Conservation (phyloP, 495 filamentous ascomycete species). For the Hyaloscypha hepaticicola region DNA sequence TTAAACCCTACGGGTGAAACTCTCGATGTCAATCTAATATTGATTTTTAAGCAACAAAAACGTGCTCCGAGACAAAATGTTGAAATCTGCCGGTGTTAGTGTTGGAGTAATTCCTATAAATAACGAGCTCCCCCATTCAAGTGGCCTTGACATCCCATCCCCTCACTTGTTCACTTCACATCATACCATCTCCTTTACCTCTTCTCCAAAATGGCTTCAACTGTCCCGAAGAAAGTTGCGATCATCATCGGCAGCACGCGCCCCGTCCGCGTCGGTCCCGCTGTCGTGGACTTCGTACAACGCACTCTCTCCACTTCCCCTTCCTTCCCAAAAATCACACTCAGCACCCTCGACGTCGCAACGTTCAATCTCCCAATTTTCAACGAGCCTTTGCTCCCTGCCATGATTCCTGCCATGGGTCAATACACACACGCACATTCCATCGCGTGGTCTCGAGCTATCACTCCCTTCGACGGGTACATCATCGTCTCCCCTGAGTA, state of each 20-base stretch:
- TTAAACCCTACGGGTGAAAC: too few relatives aligned
- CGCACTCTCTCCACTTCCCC: slow-evolving; percentile 10
- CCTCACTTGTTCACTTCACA: too few relatives aligned
- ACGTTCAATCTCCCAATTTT: slow-evolving; percentile 54
- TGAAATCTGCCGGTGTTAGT: too few relatives aligned
- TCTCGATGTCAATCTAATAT: too few relatives aligned
- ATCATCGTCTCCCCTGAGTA: slow-evolving; percentile 53
- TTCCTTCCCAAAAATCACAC: background rate
- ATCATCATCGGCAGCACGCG: slow-evolving; percentile 45
- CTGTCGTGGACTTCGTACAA: slow-evolving; percentile 40
- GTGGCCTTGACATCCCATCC: too few relatives aligned
- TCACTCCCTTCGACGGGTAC: slow-evolving; percentile 49
- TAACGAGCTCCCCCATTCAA: too few relatives aligned
- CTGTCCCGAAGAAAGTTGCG: slow-evolving; percentile 29
- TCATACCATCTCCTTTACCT: too few relatives aligned
- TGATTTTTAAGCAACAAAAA: too few relatives aligned
- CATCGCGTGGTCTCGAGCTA: slow-evolving; percentile 46
- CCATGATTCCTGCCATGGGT: slow-evolving; percentile 42
- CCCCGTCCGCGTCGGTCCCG: slow-evolving; percentile 36
- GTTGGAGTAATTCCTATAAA: too few relatives aligned
- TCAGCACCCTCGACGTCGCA: slow-evolving; percentile 47
- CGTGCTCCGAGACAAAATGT: too few relatives aligned
- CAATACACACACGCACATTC: slow-evolving; percentile 50
- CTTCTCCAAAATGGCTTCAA: too few relatives aligned
- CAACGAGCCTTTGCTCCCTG: slow-evolving; percentile 52